Percentiles rank a stretch among this genome's conserved stretches.
phyloP scores from a whole-genome alignment of 2,329 filamentous ascomycete species.

The Dactylellina drechsleri region DNA sequence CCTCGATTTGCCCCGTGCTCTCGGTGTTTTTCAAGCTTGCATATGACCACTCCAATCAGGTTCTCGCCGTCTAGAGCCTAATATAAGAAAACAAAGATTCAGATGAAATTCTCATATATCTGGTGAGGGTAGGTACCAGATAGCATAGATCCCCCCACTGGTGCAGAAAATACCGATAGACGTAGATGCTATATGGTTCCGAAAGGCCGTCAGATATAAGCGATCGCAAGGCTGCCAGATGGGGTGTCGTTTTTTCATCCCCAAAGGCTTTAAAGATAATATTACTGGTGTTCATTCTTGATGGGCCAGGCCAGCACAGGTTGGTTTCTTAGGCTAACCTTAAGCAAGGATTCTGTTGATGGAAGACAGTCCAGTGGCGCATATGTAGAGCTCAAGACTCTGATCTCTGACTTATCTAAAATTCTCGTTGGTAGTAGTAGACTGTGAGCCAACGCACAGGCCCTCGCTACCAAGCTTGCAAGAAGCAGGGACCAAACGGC shows the following conservation, averaged over 20 bases:
- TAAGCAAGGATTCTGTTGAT: too few relatives aligned
- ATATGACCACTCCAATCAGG: slow-evolving; percentile 90
- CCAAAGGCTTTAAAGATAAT: slow-evolving; percentile 44
- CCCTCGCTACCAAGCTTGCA: too few relatives aligned
- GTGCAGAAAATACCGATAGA: slow-evolving; percentile 96
- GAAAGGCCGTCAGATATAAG: slow-evolving; percentile 96
- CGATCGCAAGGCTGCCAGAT: slow-evolving; percentile 86
- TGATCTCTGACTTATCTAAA: too few relatives aligned
- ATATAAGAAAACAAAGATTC: not conserved
- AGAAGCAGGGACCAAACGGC: too few relatives aligned
- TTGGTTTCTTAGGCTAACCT: too few relatives aligned
- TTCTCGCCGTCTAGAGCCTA: slow-evolving; percentile 72
- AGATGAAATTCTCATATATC: not conserved
- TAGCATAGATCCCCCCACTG: slow-evolving; percentile 99
- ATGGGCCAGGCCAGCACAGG: not conserved
- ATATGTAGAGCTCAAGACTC: too few relatives aligned
- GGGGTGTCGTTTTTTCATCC: slow-evolving; percentile 68
- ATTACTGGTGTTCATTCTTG: slow-evolving; percentile 34
- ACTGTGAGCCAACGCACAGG: too few relatives aligned
- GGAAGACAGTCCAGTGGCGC: too few relatives aligned
- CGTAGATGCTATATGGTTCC: slow-evolving; percentile 98
- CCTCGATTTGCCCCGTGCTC: slow-evolving; percentile 83
- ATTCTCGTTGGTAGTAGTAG: too few relatives aligned
- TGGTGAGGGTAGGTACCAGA: slow-evolving; percentile 70
- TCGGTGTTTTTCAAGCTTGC: slow-evolving; percentile 90